Evolutionary conservation across 176 grass and related monocot species (phyloP).

Genomic region (Oryza coarctata): DNA sequence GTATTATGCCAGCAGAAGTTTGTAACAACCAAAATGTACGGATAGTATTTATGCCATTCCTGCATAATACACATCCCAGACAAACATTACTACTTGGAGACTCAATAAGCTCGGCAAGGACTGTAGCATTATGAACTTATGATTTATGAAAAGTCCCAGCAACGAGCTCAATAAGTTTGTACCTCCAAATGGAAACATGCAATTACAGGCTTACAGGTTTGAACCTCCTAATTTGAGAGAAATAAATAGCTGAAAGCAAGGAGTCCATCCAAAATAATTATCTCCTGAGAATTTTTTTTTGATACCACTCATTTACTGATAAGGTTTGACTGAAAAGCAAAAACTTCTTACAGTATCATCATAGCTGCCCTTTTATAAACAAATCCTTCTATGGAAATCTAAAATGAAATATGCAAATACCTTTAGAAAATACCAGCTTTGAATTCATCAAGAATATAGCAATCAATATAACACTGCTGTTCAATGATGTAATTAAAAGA

Average conservation of each 20-base stretch:
- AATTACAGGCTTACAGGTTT: no score
- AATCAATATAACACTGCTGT: not conserved
- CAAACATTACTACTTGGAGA: not conserved
- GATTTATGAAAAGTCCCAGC: not conserved
- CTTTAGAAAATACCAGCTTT: not conserved
- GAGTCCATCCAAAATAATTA: not conserved
- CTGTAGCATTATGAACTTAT: not conserved
- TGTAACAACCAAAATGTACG: not conserved
- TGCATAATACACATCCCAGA: not conserved
- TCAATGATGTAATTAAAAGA: not conserved
- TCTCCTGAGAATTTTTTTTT: not conserved
- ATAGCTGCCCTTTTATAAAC: not conserved
- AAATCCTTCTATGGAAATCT: not conserved
- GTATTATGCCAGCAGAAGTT: not conserved
- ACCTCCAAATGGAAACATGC: not conserved
- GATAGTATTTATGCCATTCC: not conserved
- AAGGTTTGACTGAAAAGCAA: not conserved
- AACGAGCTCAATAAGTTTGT: slow-evolving; percentile 1
- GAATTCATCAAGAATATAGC: slow-evolving; percentile 7
- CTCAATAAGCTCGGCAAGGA: not conserved
- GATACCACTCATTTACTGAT: not conserved
- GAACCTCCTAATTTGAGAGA: not conserved
- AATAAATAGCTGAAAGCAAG: not conserved
- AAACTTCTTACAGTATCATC: not conserved
- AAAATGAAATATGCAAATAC: not conserved